Conservation (phyloP, 352 stramenopile genomes). For the Globisporangium orthogonon region DNA sequence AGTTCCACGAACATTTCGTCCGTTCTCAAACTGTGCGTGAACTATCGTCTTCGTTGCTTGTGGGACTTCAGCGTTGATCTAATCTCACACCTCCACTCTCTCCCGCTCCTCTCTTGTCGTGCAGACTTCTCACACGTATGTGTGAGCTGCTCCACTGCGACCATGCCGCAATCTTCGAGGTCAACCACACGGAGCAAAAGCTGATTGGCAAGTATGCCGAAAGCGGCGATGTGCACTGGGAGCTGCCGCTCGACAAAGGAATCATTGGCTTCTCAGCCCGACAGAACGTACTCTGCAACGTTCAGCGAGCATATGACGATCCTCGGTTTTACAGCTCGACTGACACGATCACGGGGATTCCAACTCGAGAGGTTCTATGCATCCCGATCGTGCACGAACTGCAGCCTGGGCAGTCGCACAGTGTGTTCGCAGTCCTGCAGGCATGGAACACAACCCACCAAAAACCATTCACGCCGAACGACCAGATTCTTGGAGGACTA, state of each 20-base stretch:
- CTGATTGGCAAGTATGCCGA: constrained; percentile 33
- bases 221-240: constrained; percentile 35
- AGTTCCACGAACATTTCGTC: constrained; percentile 39
- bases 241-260: constrained; percentile 67
- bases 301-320: constrained; percentile 62
- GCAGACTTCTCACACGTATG: constrained; percentile 35
- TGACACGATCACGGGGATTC: constrained; percentile 57
- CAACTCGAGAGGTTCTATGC: constrained; percentile 55
- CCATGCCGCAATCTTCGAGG: constrained; percentile 56
- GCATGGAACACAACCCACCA: constrained; percentile 68
- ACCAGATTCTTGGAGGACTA: constrained; percentile 59
- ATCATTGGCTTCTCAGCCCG: constrained; percentile 48
- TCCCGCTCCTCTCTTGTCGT: constrained; percentile 1
- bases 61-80: background rate
- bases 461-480: constrained; percentile 67
- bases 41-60: background rate
- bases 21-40: constrained; percentile 26
- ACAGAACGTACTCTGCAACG: constrained; percentile 53
- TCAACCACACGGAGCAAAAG: constrained; percentile 35
- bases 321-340: constrained; percentile 68
- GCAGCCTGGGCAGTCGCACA: constrained; percentile 19
- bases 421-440: constrained; percentile 58
- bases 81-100: background rate
- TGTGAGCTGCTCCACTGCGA: constrained; percentile 69
- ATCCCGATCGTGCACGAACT: constrained; percentile 62